phyloP scores from a whole-genome alignment of 306 rosid species.

The Pachyrhizus erosus region DNA sequence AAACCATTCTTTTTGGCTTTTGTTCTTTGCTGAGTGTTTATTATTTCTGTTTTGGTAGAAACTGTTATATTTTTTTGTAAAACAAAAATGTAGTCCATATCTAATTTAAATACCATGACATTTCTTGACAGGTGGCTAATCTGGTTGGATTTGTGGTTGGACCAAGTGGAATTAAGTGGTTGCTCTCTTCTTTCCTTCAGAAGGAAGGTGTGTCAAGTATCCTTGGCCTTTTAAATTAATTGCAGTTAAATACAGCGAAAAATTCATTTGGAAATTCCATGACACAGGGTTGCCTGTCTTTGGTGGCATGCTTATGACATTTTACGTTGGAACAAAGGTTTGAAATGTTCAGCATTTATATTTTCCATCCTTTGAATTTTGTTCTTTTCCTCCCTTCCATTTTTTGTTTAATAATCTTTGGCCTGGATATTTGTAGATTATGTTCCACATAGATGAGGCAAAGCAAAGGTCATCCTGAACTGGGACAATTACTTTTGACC shows the following conservation, averaged over 20 bases:
- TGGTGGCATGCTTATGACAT: slow-evolving; percentile 79
- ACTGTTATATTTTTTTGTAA: slow-evolving; percentile 6
- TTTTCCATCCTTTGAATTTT: background rate
- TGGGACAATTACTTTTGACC: slow-evolving; percentile 2
- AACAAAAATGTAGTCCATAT: slow-evolving; percentile 5
- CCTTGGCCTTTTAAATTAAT: slow-evolving; percentile 3
- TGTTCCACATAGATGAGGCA: slow-evolving; percentile 82
- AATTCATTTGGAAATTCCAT: slow-evolving; percentile 36
- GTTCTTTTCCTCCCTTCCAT: slow-evolving; percentile 7
- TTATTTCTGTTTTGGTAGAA: slow-evolving; percentile 15
- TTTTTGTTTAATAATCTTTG: slow-evolving; percentile 25
- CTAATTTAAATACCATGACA: slow-evolving; percentile 7
- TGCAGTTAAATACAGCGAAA: slow-evolving; percentile 1
- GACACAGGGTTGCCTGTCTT: slow-evolving; percentile 78
- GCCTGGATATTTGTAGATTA: slow-evolving; percentile 61
- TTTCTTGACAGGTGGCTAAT: slow-evolving; percentile 77
- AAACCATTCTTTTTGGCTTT: background rate
- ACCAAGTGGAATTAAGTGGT: slow-evolving; percentile 78
- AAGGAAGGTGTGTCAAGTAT: slow-evolving; percentile 66
- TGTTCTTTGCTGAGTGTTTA: background rate
- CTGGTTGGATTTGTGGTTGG: slow-evolving; percentile 94
- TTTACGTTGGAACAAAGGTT: slow-evolving; percentile 93
- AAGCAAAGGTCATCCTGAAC: slow-evolving; percentile 52
- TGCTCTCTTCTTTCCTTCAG: slow-evolving; percentile 70
- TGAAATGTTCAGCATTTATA: background rate